A percentile compares a stretch with the other conserved stretches of the same genome.
phyloP scores from a whole-genome alignment of 176 grass and related monocot species.

The Paspalum notatum region DNA sequence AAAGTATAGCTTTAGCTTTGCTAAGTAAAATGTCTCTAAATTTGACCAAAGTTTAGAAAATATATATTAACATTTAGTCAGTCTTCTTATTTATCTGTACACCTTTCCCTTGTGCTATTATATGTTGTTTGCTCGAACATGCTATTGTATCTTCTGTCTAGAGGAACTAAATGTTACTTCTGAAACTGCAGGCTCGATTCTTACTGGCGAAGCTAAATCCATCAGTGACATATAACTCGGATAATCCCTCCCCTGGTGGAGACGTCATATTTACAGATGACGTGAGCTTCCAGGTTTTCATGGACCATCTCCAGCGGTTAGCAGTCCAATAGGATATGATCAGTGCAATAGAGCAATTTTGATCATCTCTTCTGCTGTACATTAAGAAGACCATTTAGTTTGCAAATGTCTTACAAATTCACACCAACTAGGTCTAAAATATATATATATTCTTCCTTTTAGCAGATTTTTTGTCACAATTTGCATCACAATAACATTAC shows the following conservation, averaged over 20 bases:
- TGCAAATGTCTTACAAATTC: background rate
- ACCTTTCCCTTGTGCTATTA: background rate
- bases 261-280: conserved; percentile 93
- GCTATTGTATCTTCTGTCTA: background rate
- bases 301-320: conserved; percentile 85
- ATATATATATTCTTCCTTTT: background rate
- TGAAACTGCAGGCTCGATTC: conserved; percentile 73
- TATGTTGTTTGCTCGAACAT: background rate
- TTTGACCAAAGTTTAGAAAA: too few relatives aligned
- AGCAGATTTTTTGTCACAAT: background rate
- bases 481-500: background rate
- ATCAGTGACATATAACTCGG: conserved; percentile 79
- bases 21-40: too few relatives aligned
- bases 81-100: background rate
- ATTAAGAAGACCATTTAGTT: conserved; percentile 15
- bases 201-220: conserved; percentile 90
- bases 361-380: conserved; percentile 28
- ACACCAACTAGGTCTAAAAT: background rate
- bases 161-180: conserved; percentile 10
- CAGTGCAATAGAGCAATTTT: conserved; percentile 35
- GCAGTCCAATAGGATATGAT: conserved; percentile 62
- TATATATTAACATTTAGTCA: too few relatives aligned
- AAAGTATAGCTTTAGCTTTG: too few relatives aligned
- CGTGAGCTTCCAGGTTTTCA: conserved; percentile 84
- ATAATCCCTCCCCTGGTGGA: conserved; percentile 58